A percentile compares a stretch with the other conserved stretches of the same genome.
These are phyloP conservation scores for Pilatotrama ljubarskyi DNA, from an alignment of 768 basidiomycete species.

Conservation along the genomic window DNA sequence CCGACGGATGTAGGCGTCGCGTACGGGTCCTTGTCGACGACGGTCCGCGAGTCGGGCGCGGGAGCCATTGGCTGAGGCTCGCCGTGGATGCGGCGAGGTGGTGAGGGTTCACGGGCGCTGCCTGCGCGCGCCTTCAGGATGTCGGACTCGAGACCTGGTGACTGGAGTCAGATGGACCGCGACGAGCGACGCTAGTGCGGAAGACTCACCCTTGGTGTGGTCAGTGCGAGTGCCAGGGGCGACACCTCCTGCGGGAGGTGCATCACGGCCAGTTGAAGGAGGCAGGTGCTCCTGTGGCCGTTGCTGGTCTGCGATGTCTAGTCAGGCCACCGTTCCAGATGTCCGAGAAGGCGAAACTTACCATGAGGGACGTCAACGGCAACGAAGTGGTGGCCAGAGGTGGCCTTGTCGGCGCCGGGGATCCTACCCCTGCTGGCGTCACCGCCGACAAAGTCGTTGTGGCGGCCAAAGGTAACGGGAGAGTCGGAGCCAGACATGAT, in stretches of 20 bases:
- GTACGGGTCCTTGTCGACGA: constrained; percentile 35
- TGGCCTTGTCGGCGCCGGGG: constrained; percentile 30
- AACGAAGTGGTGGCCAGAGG: constrained; percentile 28
- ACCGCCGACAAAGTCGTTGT: constrained; percentile 33
- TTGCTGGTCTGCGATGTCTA: constrained; percentile 7
- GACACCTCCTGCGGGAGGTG: constrained; percentile 19
- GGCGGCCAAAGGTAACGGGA: constrained; percentile 25
- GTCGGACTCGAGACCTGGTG: constrained; percentile 1
- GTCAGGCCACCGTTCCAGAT: neutral
- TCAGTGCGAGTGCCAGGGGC: constrained; percentile 6
- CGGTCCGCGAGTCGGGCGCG: constrained; percentile 29
- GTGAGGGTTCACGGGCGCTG: constrained; percentile 9
- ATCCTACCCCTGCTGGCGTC: constrained; percentile 26
- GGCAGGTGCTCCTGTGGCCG: constrained; percentile 28
- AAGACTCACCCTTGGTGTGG: constrained; percentile 1
- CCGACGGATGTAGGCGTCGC: constrained; percentile 26
- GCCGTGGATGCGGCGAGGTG: constrained; percentile 3
- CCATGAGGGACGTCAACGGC: constrained; percentile 28
- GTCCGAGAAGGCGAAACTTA: neutral
- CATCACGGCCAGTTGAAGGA: constrained; percentile 27
- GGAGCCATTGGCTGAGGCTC: constrained; percentile 21
- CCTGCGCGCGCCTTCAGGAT: constrained; percentile 6
- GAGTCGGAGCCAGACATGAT: constrained; percentile 23
- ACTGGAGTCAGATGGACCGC: neutral
- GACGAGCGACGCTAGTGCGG: neutral